Evolutionary conservation across 495 filamentous ascomycete genomes (phyloP), one percentile per base, ranked within the genome.

Genomic region (Astrothelium subdiscretum): DNA sequence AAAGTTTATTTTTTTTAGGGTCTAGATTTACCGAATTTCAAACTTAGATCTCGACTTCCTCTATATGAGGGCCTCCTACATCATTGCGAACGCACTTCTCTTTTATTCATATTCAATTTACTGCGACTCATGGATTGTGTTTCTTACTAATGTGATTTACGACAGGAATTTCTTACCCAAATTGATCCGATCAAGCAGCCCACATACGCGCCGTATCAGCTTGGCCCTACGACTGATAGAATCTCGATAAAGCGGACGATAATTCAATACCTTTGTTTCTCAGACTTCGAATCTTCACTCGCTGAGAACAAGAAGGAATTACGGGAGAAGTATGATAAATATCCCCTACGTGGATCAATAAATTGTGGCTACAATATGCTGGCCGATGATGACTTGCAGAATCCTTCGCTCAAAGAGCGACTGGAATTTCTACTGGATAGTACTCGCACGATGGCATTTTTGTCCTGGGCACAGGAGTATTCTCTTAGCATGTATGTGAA

Each of bases 141-240:
- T 29, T 54, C 24, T 76, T 26, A 15, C 35, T 38, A 38, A 38
- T 38, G 35, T 15, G n/a, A n/a, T 38, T 6, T 6, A 6, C 0
- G 8, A 8, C 67, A 70, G 20, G 73, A 74, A 57, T 76, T 71
- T 31, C 66, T 76, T 15, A 31, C 42, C 12, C 61, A 63, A 12
- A 59, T 68, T 31, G 62, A 44, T 20, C 24, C 57, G 18, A 18
- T 57, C 10, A 31, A 57, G 24, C n/a, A 54, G 5, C 48, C 48
- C 12, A 42, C 48, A 3, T 59, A 60, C 58, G 18, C 40, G 8
- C 11, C 38, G 18, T 71, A 68, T 40, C 54, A 40, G 20, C 31
- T 69, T 10, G 13, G n/a, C 5, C 24, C 29, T 10, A 20, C 11
- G 6, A 15, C 4, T 3, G 24, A 29, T 29, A 8, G 11, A 26